Evolutionary conservation across 1,139 yeast species (phyloP).

Genomic region (Pneumocystis wakefieldiae): DNA sequence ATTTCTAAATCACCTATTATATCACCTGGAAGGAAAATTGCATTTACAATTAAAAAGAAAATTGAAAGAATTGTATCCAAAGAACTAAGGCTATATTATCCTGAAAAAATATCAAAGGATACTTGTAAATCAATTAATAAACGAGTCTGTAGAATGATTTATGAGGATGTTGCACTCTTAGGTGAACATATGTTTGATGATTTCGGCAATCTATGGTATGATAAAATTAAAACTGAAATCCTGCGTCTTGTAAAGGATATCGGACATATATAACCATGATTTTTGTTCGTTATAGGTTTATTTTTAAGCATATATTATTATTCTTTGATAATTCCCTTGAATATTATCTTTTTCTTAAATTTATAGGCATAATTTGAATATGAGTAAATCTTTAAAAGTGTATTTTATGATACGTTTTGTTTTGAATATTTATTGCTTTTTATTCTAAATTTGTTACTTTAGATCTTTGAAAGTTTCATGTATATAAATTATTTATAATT

Average conservation of each 20-base stretch:
- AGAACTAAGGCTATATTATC: background rate
- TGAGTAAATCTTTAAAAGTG: background rate
- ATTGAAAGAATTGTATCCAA: background rate
- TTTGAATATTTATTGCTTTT: background rate
- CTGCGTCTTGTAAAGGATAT: background rate
- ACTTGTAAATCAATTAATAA: background rate
- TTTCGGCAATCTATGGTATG: background rate
- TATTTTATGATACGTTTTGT: background rate
- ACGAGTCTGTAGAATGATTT: background rate
- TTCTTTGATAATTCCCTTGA: background rate
- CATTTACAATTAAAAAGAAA: background rate
- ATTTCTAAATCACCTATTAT: background rate
- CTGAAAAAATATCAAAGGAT: background rate
- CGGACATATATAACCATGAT: background rate
- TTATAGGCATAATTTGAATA: background rate
- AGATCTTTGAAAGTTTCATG: background rate
- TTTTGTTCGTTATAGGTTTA: background rate
- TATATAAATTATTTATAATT: too few relatives aligned
- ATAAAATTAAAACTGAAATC: background rate
- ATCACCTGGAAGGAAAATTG: background rate
- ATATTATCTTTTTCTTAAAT: background rate
- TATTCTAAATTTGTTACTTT: background rate
- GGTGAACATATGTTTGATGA: background rate
- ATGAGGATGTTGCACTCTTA: background rate
- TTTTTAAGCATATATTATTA: background rate